Base-by-base conservation (phyloP, 495 filamentous ascomycete genomes). In the Coniosporium apollinis region DNA sequence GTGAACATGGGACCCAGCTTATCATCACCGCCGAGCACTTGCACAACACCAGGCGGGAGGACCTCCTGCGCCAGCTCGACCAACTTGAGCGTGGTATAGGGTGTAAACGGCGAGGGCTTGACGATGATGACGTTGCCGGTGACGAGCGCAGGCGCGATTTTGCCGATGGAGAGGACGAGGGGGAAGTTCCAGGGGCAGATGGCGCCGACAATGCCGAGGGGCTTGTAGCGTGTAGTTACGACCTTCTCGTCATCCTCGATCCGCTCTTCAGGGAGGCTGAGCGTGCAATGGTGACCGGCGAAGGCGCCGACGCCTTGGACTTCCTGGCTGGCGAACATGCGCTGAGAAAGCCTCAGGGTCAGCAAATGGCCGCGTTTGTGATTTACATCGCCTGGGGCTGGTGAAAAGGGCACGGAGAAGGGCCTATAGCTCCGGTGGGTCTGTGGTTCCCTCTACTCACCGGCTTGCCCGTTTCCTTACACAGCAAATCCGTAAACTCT, bases 41-140 rank as follows among this genome's bases (percentile, higher is more conserved):
- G 73, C n/a, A 82, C 45, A 5, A 82, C 67, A 33, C 75, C 76
- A 0, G 69, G 67, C 0, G 76, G 75, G 35, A 79, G 66, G 41
- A 74, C 56, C 1, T 58, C 50, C 26, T 66, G 62, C 15, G 57
- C 66, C 6, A 82, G 56, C 49, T 80, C 75, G 26, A 56, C 65
- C 34, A 73, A 56, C 44, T 76, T 77, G 36, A 78, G 59, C 19
- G 57, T 64, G 28, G 66, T 67, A 60, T 80, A 80, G 0, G 76
- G 76, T 0, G 75, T 76, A 53, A 70, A 56, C 3, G 52, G 52
- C 34, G 50, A 67, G n/a, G 65, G 64, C 51, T 76, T 76, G 47
- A 76, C 60, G 48, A 77, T 72, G 31, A 74, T 62, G 32, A 58
- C 57, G 51, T 70, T 70, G 15, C 71, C 71, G 9, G 24, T 19